Evolutionary conservation across 139 green algal species (phyloP).

Genomic region (Astrephomene gubernaculifera): DNA sequence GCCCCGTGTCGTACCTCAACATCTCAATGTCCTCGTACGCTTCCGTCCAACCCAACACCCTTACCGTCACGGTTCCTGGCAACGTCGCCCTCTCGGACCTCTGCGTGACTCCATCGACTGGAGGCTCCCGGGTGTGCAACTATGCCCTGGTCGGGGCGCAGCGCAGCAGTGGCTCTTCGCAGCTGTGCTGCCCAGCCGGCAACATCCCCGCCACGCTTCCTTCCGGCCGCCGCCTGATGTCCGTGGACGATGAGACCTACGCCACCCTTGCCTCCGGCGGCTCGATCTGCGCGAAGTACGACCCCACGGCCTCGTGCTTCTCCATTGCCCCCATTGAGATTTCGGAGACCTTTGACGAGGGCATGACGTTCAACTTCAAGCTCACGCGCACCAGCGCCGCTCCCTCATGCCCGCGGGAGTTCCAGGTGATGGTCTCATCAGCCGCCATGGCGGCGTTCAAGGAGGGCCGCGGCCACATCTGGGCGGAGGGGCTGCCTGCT

Average conservation of each 20-base stretch:
- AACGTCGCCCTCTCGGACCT: slow-evolving; percentile 30
- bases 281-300: slow-evolving; percentile 10
- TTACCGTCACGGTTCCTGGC: slow-evolving; percentile 19
- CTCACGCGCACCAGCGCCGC: slow-evolving; percentile 27
- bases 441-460: slow-evolving; percentile 26
- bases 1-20: slow-evolving; percentile 9
- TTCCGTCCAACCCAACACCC: slow-evolving; percentile 14
- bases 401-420: slow-evolving; percentile 19
- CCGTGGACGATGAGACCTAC: neutral
- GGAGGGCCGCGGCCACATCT: slow-evolving; percentile 30
- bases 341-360: slow-evolving; percentile 36
- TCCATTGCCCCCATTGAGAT: slow-evolving; percentile 6
- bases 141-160: slow-evolving; percentile 23
- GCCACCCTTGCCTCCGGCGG: neutral
- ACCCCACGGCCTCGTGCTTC: slow-evolving; percentile 3
- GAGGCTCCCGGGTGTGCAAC: slow-evolving; percentile 22
- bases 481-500: neutral
- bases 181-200: slow-evolving; percentile 30
- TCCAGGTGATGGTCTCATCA: slow-evolving; percentile 29
- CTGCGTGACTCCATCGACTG: slow-evolving; percentile 18
- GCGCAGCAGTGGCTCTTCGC: neutral
- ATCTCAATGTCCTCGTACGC: slow-evolving; percentile 34
- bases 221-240: neutral
- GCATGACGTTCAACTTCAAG: slow-evolving; percentile 29
- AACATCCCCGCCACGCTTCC: slow-evolving; percentile 27